Percentiles rank a stretch among this genome's conserved stretches.
Conservation (phyloP, 2,329 filamentous ascomycete genomes). For the Botryotinia globosa region DNA sequence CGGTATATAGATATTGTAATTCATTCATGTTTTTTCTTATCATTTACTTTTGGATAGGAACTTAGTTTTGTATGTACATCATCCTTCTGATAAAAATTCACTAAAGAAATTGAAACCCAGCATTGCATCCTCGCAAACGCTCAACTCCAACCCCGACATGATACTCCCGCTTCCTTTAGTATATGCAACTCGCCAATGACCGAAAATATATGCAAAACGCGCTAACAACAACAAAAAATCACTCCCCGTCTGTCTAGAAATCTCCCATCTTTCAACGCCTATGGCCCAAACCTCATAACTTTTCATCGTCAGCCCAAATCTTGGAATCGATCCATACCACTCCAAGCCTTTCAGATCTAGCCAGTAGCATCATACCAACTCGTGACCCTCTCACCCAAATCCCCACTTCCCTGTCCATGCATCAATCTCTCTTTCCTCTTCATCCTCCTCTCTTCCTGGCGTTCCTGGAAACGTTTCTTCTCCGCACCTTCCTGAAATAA, state of each 20-base stretch:
- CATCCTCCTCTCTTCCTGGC: not conserved
- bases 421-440: not conserved
- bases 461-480: not conserved
- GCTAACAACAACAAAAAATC: not conserved
- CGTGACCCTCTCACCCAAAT: not conserved
- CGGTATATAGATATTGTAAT: not conserved
- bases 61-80: not conserved
- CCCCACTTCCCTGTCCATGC: not conserved
- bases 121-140: not conserved
- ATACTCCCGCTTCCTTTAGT: not conserved
- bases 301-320: no score
- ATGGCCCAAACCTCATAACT: not conserved
- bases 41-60: not conserved
- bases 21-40: not conserved
- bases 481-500: not conserved
- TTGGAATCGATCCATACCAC: no score
- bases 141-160: not conserved
- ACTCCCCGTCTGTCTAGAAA: not conserved
- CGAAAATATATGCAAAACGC: not conserved
- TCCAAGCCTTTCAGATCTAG: not conserved
- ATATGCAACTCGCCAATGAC: not conserved
- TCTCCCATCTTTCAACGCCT: not conserved
- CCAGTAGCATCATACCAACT: conserved; percentile 15
- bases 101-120: not conserved
- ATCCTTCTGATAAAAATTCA: no score